Evolutionary conservation across 2,329 filamentous ascomycete genomes (phyloP).

Genomic region (Sarocladium brachiariae): DNA sequence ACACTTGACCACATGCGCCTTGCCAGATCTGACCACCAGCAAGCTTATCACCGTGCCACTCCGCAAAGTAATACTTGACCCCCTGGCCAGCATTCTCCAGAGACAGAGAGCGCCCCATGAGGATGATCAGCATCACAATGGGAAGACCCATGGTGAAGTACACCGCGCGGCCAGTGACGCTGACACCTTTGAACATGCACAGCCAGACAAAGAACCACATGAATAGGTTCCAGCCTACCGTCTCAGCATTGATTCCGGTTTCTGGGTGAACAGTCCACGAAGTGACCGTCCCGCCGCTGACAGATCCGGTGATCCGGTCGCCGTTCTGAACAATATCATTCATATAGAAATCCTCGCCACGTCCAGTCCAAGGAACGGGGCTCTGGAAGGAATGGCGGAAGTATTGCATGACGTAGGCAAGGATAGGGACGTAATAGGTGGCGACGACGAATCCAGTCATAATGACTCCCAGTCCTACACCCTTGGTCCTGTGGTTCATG

Average conservation of each 20-base stretch:
- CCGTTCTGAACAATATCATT: neutral
- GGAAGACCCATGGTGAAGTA: conserved; percentile 52
- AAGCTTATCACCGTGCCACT: conserved; percentile 37
- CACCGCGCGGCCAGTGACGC: conserved; percentile 45
- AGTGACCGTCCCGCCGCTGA: conserved; percentile 1
- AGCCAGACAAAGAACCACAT: conserved; percentile 51
- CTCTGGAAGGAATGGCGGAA: conserved; percentile 45
- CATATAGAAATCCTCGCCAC: conserved; percentile 15
- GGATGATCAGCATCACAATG: conserved; percentile 43
- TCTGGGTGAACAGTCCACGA: conserved; percentile 24
- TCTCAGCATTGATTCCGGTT: conserved; percentile 38
- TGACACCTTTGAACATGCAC: conserved; percentile 49
- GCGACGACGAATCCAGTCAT: conserved; percentile 43
- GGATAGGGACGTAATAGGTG: conserved; percentile 47
- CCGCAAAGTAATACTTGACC: conserved; percentile 32
- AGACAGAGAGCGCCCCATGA: conserved; percentile 42
- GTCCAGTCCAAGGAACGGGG: conserved; percentile 42
- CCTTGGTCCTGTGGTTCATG: conserved; percentile 40
- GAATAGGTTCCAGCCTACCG: conserved; percentile 46
- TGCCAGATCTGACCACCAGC: conserved; percentile 35
- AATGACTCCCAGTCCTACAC: conserved; percentile 42
- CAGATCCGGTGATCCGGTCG: conserved; percentile 3
- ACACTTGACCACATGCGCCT: conserved; percentile 40
- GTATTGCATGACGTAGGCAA: conserved; percentile 50
- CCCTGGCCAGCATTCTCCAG: conserved; percentile 44